Percentiles rank a stretch among this genome's conserved stretches.
These are phyloP conservation scores for Cairneyella variabilis DNA, from an alignment of 495 filamentous ascomycete species.

Conservation along the genomic window DNA sequence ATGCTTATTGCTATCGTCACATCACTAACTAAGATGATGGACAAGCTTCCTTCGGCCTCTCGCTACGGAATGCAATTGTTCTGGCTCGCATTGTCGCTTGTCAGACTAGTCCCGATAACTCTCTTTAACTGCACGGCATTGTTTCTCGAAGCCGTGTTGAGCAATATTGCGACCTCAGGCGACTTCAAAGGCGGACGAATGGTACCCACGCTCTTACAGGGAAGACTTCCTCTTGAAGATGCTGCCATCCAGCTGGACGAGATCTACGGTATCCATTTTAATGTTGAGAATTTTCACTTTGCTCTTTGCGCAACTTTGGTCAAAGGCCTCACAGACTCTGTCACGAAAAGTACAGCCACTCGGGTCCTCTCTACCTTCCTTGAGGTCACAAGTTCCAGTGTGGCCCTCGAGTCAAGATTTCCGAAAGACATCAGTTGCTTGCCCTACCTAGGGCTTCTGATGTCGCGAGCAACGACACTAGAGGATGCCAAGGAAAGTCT, in stretches of 20 bases:
- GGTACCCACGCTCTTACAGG: constrained; percentile 52
- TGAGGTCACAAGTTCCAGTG: constrained; percentile 47
- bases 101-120: constrained; percentile 53
- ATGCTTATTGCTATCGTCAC: constrained; percentile 65
- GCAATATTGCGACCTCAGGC: constrained; percentile 52
- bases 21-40: constrained; percentile 64
- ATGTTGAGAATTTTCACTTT: constrained; percentile 58
- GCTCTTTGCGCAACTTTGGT: constrained; percentile 57
- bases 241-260: constrained; percentile 55
- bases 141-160: constrained; percentile 58
- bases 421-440: constrained; percentile 35
- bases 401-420: constrained; percentile 14
- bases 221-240: constrained; percentile 51
- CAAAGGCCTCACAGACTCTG: constrained; percentile 55
- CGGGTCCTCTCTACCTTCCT: constrained; percentile 56
- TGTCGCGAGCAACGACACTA: constrained; percentile 38
- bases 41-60: constrained; percentile 57
- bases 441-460: constrained; percentile 48
- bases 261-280: constrained; percentile 59
- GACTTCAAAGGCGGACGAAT: constrained; percentile 55
- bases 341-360: constrained; percentile 50
- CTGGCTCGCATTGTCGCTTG: constrained; percentile 63
- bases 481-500: constrained; percentile 49
- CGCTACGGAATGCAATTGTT: constrained; percentile 65
- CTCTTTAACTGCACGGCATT: constrained; percentile 59